Evolutionary conservation across 164 flowering plant species (phyloP).

Genomic region (Chloranthus sessilifolius): DNA sequence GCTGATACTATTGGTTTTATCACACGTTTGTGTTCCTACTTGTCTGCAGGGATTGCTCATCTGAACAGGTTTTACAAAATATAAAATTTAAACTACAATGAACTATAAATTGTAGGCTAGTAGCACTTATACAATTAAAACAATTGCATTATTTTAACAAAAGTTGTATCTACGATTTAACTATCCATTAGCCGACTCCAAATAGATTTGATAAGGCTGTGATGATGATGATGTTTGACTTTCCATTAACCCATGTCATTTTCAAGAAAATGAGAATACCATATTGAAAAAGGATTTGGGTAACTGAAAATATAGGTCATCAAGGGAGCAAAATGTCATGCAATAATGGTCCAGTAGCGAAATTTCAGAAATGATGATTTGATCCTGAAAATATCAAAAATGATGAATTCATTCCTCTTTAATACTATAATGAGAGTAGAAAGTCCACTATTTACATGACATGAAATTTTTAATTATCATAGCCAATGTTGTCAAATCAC

Average conservation of each 20-base stretch:
- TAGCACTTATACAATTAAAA: neutral
- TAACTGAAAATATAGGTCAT: neutral
- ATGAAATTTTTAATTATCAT: neutral
- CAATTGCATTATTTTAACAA: neutral
- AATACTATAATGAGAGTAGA: neutral
- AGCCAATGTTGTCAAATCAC: neutral
- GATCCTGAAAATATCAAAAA: neutral
- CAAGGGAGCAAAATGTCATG: neutral
- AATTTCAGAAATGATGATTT: neutral
- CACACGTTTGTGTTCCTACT: conserved; percentile 22
- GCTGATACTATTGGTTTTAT: conserved; percentile 14
- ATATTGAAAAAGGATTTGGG: neutral
- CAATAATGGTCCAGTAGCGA: neutral
- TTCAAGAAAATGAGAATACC: neutral
- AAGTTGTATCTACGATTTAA: neutral
- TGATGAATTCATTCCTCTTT: neutral
- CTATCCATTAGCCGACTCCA: neutral
- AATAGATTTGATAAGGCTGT: no score
- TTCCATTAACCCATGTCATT: neutral
- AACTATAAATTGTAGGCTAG: neutral
- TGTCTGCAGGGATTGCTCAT: conserved; percentile 19
- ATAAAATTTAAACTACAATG: neutral
- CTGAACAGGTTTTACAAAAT: conserved; percentile 11
- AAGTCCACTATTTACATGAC: neutral
- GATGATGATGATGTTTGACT: no score